Base-by-base conservation (phyloP, 2,329 filamentous ascomycete species). In the Chaetomiaceae sp. region DNA sequence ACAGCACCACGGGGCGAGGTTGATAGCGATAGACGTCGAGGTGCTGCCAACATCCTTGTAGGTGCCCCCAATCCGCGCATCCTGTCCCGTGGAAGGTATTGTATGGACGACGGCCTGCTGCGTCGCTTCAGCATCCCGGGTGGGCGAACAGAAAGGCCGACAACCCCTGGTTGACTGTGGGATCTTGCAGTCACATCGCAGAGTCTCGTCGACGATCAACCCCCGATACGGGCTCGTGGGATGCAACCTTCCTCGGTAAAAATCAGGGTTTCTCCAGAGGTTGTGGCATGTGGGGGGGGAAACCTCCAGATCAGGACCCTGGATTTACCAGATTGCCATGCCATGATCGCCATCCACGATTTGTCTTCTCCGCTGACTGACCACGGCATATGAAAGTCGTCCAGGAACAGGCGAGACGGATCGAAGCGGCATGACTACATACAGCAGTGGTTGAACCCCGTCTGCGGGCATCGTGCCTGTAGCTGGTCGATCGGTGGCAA, bases 41-140 rank as follows among this genome's bases (percentile, higher is more conserved):
- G 41, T 57, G 51, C 51, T 52, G 48, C 48, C 25, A 34, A 20
- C 30, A 57, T 48, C 52, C 41, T 33, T 51, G 54, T 33, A 16
- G 46, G 13, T 44, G 16, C n/a, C 41, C 30, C 41, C 38, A 27
- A 34, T 8, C 32, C 21, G 29, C 14, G 10, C 37, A 33, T 16
- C n/a, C n/a, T n/a, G n/a, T n/a, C n/a, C n/a, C n/a, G n/a, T n/a
- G n/a, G n/a, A n/a, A n/a, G n/a, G n/a, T n/a, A n/a, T n/a, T n/a
- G n/a, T n/a, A n/a, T n/a, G n/a, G n/a, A 25, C 25, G 11, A 37
- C 23, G 48, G 41, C 32, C 38, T n/a, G 30, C 30, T 44, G 48
- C 38, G 36, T 27, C 18, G 20, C 43, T 44, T 29, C 34, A 40
- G 11, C 33, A 7, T n/a, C 13, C 21, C n/a, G 13, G 30, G n/a